Percentiles rank a stretch among this genome's conserved stretches.
Evolutionary conservation across 2,329 filamentous ascomycete genomes (phyloP).

Genomic region (Calycina marina): DNA sequence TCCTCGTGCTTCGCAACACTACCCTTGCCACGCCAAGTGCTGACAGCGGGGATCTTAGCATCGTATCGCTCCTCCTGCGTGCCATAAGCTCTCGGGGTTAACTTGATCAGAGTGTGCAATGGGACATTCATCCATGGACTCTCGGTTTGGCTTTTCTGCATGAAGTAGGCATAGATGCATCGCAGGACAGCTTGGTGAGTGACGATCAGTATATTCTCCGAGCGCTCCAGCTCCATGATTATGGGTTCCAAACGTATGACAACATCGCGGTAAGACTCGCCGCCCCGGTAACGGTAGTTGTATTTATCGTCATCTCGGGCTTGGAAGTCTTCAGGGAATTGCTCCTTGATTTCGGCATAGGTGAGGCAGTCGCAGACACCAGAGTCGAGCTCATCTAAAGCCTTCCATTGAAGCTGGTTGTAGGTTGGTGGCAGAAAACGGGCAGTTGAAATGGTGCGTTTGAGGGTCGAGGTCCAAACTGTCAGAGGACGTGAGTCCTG

Average conservation of each 20-base stretch:
- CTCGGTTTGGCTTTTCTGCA: constrained; percentile 86
- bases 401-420: constrained; percentile 97
- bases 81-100: constrained; percentile 86
- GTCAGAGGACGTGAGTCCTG: constrained; percentile 46
- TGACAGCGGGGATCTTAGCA: constrained; percentile 88
- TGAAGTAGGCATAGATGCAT: constrained; percentile 98
- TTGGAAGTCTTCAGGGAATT: constrained; percentile 86
- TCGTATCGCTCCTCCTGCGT: constrained; percentile 80
- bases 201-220: constrained; percentile 93
- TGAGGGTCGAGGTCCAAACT: constrained; percentile 62
- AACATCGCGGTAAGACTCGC: constrained; percentile 90
- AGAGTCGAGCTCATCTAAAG: constrained; percentile 89
- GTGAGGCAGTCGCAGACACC: constrained; percentile 95
- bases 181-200: constrained; percentile 93
- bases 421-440: constrained; percentile 67
- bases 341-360: constrained; percentile 70
- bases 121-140: constrained; percentile 99
- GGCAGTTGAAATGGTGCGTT: constrained; percentile 82
- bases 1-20: constrained; percentile 75
- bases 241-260: constrained; percentile 96
- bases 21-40: constrained; percentile 90
- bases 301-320: constrained; percentile 98
- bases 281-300: constrained; percentile 96
- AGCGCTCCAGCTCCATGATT: constrained; percentile 96
- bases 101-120: constrained; percentile 87